phyloP scores from a whole-genome alignment of 176 grass and related monocot species.

The Carex parvula region DNA sequence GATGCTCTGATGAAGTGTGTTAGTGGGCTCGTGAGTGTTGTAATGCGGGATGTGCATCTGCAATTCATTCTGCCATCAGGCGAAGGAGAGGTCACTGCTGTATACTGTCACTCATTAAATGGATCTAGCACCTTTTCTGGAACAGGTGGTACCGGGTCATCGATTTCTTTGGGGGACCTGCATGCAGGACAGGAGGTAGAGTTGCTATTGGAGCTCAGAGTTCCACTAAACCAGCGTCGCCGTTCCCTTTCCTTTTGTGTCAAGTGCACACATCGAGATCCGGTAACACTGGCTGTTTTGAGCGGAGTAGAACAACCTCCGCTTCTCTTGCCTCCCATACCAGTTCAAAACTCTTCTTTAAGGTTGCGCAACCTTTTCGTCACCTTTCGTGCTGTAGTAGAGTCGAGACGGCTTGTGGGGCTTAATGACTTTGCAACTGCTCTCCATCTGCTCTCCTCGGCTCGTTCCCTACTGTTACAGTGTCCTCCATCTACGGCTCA shows the following conservation, averaged over 20 bases:
- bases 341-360: conserved; percentile 25
- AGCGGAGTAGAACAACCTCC: conserved; percentile 43
- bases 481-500: conserved; percentile 43
- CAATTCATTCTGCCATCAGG: conserved; percentile 54
- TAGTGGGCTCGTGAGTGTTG: conserved; percentile 65
- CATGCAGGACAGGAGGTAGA: conserved; percentile 86
- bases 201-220: conserved; percentile 84
- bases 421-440: conserved; percentile 65
- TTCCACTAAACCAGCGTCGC: conserved; percentile 27
- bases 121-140: conserved; percentile 27
- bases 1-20: conserved; percentile 76
- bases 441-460: conserved; percentile 68
- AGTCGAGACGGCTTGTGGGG: conserved; percentile 74
- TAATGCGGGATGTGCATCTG: conserved; percentile 80
- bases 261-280: conserved; percentile 60
- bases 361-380: conserved; percentile 82
- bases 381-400: conserved; percentile 60
- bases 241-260: conserved; percentile 42
- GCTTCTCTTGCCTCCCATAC: conserved; percentile 42
- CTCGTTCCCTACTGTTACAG: conserved; percentile 62
- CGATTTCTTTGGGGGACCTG: conserved; percentile 63
- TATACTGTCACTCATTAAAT: conserved; percentile 52
- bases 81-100: conserved; percentile 60
- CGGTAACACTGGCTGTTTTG: conserved; percentile 40
- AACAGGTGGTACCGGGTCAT: conserved; percentile 17